phyloP scores from a whole-genome alignment of 495 filamentous ascomycete species.

The Lasiosphaeris hirsuta region DNA sequence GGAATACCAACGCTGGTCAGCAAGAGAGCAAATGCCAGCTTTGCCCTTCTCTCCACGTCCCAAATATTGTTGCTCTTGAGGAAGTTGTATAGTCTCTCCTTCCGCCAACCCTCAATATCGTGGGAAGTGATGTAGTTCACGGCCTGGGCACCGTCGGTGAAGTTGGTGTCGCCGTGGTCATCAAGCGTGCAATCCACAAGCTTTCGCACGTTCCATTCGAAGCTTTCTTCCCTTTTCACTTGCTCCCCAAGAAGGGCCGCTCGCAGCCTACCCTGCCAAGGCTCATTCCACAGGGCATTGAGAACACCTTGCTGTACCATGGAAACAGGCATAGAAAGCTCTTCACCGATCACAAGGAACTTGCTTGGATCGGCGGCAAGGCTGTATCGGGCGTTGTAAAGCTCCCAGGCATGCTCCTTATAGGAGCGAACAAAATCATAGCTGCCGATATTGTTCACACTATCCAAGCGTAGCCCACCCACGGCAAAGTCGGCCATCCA shows the following conservation, averaged over 20 bases:
- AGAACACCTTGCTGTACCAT: conserved; percentile 22
- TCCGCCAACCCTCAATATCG: conserved; percentile 28
- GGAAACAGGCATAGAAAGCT: conserved; percentile 27
- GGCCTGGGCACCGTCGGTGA: conserved; percentile 28
- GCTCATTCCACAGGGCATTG: conserved; percentile 33
- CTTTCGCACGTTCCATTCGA: conserved; percentile 32
- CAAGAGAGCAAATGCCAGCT: conserved; percentile 29
- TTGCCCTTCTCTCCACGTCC: conserved; percentile 23
- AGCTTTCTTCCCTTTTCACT: conserved; percentile 12
- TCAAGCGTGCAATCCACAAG: conserved; percentile 29
- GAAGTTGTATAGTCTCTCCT: conserved; percentile 32
- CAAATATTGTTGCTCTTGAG: conserved; percentile 20
- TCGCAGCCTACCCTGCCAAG: conserved; percentile 25
- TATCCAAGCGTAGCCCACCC: conserved; percentile 31
- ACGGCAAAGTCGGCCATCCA: conserved; percentile 35
- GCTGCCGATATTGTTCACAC: conserved; percentile 33
- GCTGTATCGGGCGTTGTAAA: conserved; percentile 18
- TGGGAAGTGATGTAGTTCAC: conserved; percentile 36
- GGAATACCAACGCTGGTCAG: conserved; percentile 34
- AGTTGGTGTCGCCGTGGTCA: conserved; percentile 14
- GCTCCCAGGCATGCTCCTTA: conserved; percentile 26
- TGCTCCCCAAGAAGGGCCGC: conserved; percentile 21
- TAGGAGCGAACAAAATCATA: conserved; percentile 31
- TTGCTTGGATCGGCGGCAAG: conserved; percentile 17
- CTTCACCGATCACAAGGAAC: conserved; percentile 34